Percentiles rank a stretch among this genome's conserved stretches.
phyloP scores from a whole-genome alignment of 805 yeast genomes.

The Starmerella potacharoeniae region DNA sequence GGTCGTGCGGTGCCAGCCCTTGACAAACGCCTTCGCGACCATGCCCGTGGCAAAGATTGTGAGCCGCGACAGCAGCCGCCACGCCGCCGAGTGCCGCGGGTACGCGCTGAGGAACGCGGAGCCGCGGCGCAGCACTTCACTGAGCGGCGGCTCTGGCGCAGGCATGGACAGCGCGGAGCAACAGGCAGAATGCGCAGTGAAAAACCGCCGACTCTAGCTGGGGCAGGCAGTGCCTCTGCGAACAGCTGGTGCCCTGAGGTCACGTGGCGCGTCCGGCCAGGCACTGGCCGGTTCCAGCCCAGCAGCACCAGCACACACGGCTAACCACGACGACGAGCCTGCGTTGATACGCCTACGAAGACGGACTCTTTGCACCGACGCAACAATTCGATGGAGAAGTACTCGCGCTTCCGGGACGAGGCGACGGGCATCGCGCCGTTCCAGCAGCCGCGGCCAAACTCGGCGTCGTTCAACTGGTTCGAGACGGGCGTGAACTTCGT shows the following conservation, averaged over 20 bases:
- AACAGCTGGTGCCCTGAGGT: too few species aligned
- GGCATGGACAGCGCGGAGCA: not conserved
- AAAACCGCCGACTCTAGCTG: not conserved
- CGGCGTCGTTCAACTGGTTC: not conserved
- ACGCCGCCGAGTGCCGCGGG: constrained; percentile 46
- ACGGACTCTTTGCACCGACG: too few species aligned
- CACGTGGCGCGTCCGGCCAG: too few species aligned
- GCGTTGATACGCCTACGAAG: too few species aligned
- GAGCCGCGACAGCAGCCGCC: constrained; percentile 60
- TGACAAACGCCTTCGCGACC: constrained; percentile 49
- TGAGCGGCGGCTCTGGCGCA: not conserved
- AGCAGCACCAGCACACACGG: too few species aligned
- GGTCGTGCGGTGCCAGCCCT: constrained; percentile 51
- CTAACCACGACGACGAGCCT: too few species aligned
- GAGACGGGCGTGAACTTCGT: constrained; percentile 34
- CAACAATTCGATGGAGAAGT: constrained; percentile 56
- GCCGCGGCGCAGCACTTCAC: constrained; percentile 33
- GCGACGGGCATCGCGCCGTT: constrained; percentile 90
- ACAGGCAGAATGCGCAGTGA: too few species aligned
- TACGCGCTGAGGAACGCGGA: constrained; percentile 54
- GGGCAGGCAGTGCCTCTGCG: too few species aligned
- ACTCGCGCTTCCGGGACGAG: constrained; percentile 71
- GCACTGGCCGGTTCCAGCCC: too few species aligned
- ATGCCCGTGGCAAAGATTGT: constrained; percentile 59
- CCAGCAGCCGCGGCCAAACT: constrained; percentile 36